Percentiles rank a stretch among this genome's conserved stretches.
Evolutionary conservation across 768 basidiomycete species (phyloP).

Genomic region (Neoboletus magnificus): DNA sequence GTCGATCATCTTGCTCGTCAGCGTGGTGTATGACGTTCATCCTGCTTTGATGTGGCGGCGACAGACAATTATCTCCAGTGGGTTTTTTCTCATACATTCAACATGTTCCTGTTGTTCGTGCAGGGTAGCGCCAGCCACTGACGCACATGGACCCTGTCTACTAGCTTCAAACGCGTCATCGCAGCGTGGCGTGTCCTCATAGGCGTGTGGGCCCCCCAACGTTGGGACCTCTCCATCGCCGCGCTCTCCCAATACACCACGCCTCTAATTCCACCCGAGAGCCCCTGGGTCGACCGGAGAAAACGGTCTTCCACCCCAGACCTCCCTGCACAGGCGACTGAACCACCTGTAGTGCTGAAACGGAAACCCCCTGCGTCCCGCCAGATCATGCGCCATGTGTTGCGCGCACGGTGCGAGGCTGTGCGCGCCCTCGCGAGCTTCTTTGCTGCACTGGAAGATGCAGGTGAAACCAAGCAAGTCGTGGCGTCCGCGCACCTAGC

Average conservation of each 20-base stretch:
- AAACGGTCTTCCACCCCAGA: constrained; percentile 32
- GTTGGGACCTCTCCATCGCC: constrained; percentile 75
- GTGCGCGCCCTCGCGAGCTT: constrained; percentile 70
- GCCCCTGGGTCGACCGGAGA: constrained; percentile 63
- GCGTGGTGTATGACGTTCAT: constrained; percentile 24
- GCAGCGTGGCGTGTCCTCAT: constrained; percentile 97
- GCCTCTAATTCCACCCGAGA: constrained; percentile 62
- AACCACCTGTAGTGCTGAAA: constrained; percentile 37
- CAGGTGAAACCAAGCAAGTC: constrained; percentile 45
- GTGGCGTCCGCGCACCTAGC: constrained; percentile 50
- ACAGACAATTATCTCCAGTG: constrained; percentile 79
- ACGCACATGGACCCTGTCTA: constrained; percentile 15
- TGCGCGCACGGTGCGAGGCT: constrained; percentile 83
- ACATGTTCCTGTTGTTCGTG: not conserved
- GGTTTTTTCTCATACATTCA: constrained; percentile 23
- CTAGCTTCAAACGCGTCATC: constrained; percentile 78
- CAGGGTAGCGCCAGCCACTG: constrained; percentile 18
- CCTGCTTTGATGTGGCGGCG: not conserved
- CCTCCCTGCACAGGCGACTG: constrained; percentile 26
- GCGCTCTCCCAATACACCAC: constrained; percentile 72
- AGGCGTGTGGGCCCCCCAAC: constrained; percentile 87
- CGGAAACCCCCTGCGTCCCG: constrained; percentile 65
- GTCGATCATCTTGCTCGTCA: constrained; percentile 30
- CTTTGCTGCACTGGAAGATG: constrained; percentile 59
- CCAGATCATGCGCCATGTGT: constrained; percentile 82